Evolutionary conservation across 805 yeast genomes (phyloP), one percentile per base, ranked within the genome.

Genomic region (Jamesozyma rosinii): DNA sequence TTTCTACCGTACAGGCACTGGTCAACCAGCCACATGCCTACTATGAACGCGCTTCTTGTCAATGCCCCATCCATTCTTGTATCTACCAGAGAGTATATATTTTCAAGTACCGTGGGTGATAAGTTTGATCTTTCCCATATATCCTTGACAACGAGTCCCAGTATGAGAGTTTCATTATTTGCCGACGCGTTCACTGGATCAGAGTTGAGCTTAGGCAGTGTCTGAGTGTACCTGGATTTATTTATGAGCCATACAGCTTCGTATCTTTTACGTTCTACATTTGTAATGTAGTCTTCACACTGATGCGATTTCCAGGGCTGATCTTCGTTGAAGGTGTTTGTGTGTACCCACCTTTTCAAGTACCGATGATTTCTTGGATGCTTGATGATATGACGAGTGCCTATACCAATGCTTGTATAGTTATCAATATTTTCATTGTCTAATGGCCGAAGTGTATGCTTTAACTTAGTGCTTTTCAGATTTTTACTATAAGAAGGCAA

Each of bases 11-110:
- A 92, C 13, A 92, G 69, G 58, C 96, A 85, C 64, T 92, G 98
- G 61, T 92, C 99, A 2, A 92, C 89, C 4, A 89, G 64, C 98
- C 98, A 92, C 83, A 85, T 89, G 0, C 98, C 98, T n/a, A 89
- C 90, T 27, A 90, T 66, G 54, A 92, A 92, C 49, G 89, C 90
- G 31, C 79, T 81, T 48, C 85, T 76, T 51, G 80, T 82, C 43
- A 92, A 66, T 1, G 84, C 76, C 0, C 95, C 95, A 58, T 83
- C 92, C 37, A 68, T 62, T 50, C 79, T 61, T 43, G 65, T 71
- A 57, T 75, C 86, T 4, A 89, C 90, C 53, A 82, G 68, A 38
- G 77, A 75, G 87, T 87, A 86, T 24, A 81, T 79, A 39, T 76
- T 73, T 20, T 66, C 68, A 27, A 84, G 59, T 0, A 76, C 71